A percentile compares a stretch with the other conserved stretches of the same genome.
Conservation (phyloP, 192 early-diverging fungal genomes). For the Umbelopsis sp. region DNA sequence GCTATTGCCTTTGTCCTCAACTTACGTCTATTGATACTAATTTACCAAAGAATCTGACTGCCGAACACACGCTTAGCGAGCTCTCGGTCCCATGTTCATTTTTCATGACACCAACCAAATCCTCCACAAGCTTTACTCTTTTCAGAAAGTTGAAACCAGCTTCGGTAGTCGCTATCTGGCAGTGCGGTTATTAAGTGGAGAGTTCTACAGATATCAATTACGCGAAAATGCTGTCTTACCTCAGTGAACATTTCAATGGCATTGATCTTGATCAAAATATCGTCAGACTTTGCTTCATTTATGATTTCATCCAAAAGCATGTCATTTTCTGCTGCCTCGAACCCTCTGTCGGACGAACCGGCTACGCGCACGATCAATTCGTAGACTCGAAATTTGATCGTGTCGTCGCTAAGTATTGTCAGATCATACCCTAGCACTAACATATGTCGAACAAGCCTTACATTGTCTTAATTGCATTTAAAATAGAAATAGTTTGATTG, state of each 20-base stretch:
- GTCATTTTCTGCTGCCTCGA: slow-evolving; percentile 35
- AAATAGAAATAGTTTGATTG: slow-evolving; percentile 23
- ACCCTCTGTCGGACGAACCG: slow-evolving; percentile 36
- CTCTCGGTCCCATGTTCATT: slow-evolving; percentile 33
- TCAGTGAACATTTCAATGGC: slow-evolving; percentile 48
- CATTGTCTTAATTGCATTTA: slow-evolving; percentile 13
- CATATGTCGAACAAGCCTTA: slow-evolving; percentile 24
- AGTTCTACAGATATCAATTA: not conserved
- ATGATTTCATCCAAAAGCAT: slow-evolving; percentile 40
- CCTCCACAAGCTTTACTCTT: slow-evolving; percentile 34
- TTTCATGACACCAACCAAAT: slow-evolving; percentile 35
- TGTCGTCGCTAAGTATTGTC: slow-evolving; percentile 33
- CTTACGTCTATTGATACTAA: slow-evolving; percentile 34
- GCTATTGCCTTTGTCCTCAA: not conserved
- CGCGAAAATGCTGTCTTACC: slow-evolving; percentile 30
- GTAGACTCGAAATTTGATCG: slow-evolving; percentile 53
- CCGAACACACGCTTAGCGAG: slow-evolving; percentile 37
- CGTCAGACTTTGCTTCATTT: slow-evolving; percentile 39
- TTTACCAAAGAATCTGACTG: slow-evolving; percentile 52
- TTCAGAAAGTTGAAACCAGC: slow-evolving; percentile 43
- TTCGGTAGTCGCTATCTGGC: slow-evolving; percentile 25
- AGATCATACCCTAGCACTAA: slow-evolving; percentile 21
- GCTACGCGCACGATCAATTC: slow-evolving; percentile 45
- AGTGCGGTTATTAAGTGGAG: not conserved
- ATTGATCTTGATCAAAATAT: slow-evolving; percentile 50